These are phyloP conservation scores for Plasmodium inui DNA, from an alignment of 169 alveolate species.

Conservation along the genomic window DNA sequence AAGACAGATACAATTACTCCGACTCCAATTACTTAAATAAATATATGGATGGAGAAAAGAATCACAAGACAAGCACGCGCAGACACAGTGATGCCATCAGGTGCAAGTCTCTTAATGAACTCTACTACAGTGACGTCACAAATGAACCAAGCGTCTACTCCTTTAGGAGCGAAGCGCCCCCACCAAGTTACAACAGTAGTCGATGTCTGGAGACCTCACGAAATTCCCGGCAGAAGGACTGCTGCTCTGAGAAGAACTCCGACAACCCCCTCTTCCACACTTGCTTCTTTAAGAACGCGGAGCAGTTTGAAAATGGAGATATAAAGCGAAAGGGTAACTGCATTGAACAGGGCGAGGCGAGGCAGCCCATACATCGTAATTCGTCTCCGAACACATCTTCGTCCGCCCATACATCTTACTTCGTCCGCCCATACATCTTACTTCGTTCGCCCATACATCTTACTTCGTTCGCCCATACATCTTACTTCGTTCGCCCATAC, in stretches of 20 bases:
- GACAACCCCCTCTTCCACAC: conserved; percentile 27
- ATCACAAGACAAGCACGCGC: conserved; percentile 18
- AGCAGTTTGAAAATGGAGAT: conserved; percentile 30
- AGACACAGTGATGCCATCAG: conserved; percentile 39
- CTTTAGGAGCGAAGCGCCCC: neutral
- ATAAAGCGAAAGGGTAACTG: conserved; percentile 43
- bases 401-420: no score
- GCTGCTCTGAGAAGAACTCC: neutral
- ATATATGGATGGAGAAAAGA: neutral
- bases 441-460: neutral
- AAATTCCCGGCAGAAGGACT: neutral
- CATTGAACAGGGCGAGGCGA: neutral
- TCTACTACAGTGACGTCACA: neutral
- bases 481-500: no score
- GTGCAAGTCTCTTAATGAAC: conserved; percentile 2
- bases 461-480: no score
- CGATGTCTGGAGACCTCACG: neutral
- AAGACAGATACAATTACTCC: conserved; percentile 23
- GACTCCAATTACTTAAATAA: conserved; percentile 13
- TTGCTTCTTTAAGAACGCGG: conserved; percentile 39
- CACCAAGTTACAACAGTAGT: neutral
- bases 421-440: neutral
- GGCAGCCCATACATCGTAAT: neutral
- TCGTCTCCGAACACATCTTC: no score
- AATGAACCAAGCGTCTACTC: neutral